These are phyloP conservation scores for Rubia balearica DNA, from an alignment of 305 asterid genomes.

Conservation along the genomic window DNA sequence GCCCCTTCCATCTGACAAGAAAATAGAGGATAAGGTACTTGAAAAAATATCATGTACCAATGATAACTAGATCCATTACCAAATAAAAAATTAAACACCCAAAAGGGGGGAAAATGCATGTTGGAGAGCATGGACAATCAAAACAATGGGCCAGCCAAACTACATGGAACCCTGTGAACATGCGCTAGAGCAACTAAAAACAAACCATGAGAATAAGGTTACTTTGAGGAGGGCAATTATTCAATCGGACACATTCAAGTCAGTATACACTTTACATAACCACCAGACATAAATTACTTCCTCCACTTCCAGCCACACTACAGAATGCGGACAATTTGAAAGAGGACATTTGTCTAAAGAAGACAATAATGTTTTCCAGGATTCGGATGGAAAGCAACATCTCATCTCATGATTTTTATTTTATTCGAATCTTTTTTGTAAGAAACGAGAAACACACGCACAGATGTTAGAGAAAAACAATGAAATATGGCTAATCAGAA, in stretches of 20 bases:
- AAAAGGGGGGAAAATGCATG: neutral
- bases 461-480: neutral
- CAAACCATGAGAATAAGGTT: neutral
- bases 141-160: neutral
- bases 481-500: neutral
- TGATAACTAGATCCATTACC: neutral
- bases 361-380: neutral
- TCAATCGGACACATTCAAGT: constrained; percentile 6
- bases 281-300: neutral
- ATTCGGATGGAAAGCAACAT: neutral
- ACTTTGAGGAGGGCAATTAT: neutral
- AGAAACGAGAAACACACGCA: neutral
- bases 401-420: neutral
- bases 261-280: too few relatives aligned
- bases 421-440: neutral
- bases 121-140: neutral
- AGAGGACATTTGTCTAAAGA: neutral
- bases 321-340: neutral
- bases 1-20: neutral
- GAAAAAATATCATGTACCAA: neutral
- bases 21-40: neutral
- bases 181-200: neutral
- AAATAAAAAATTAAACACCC: neutral
- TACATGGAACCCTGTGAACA: neutral
- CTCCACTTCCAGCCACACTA: neutral